These are phyloP conservation scores for Suillus placidus DNA, from an alignment of 768 basidiomycete species.

Conservation along the genomic window DNA sequence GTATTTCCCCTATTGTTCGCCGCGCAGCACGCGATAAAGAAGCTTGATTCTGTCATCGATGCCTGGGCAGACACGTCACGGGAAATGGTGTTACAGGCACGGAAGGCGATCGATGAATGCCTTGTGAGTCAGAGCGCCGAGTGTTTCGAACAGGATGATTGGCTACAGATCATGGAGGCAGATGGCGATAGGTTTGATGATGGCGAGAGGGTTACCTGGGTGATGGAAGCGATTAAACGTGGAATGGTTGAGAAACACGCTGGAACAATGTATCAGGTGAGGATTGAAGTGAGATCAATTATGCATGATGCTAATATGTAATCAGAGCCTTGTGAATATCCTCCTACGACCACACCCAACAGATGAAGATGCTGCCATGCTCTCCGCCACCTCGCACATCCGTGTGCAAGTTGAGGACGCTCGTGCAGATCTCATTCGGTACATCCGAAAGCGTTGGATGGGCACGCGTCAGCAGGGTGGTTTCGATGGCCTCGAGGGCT, in stretches of 20 bases:
- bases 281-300: constrained; percentile 16
- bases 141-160: constrained; percentile 70
- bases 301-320: constrained; percentile 10
- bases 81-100: constrained; percentile 67
- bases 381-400: constrained; percentile 70
- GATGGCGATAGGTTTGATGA: constrained; percentile 79
- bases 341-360: constrained; percentile 68
- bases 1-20: constrained; percentile 71
- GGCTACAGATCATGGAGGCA: constrained; percentile 73
- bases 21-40: constrained; percentile 60
- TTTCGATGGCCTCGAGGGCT: constrained; percentile 80
- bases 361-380: constrained; percentile 59
- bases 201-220: constrained; percentile 74
- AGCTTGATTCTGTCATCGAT: constrained; percentile 60
- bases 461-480: constrained; percentile 74
- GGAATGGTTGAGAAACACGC: constrained; percentile 69
- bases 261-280: constrained; percentile 75
- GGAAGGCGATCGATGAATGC: constrained; percentile 64
- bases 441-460: constrained; percentile 81
- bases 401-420: constrained; percentile 76
- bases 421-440: constrained; percentile 45
- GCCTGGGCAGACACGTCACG: constrained; percentile 41
- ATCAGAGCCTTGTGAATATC: constrained; percentile 73
- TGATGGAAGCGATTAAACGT: constrained; percentile 65
- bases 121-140: constrained; percentile 59